Evolutionary conservation across 768 basidiomycete genomes (phyloP), one percentile per base, ranked within the genome.

Genomic region (Cystofilobasidium capitatum): DNA sequence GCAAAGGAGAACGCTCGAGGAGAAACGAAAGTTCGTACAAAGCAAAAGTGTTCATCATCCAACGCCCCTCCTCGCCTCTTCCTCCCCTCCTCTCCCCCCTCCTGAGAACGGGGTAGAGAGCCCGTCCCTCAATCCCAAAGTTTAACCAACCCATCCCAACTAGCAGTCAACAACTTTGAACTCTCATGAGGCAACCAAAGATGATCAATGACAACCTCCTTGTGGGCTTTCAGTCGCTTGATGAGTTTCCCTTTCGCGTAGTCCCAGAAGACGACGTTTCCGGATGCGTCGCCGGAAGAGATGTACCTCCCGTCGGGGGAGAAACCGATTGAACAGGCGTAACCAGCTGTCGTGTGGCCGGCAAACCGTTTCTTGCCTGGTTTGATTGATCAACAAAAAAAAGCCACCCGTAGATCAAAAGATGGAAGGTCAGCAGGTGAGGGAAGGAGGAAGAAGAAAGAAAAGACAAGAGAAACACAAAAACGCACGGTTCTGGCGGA

Each of bases 221-320:
- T 85, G 77, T 98, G 96, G 3, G 90, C 91, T 71, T 85, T 85
- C 64, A 98, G 78, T 44, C 90, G 81, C 64, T 88, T 91, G 79
- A 93, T 90, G 77, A 98, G 92, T 70, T 90, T 85, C 1, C 92
- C 89, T n/a, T 87, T 93, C 79, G 96, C 98, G 89, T 91, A 99
- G 77, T 98, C 96, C 96, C 96, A 99, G 78, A 97, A 94, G 3
- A 97, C 88, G 49, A 99, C 82, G 76, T 96, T 92, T 12, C 96
- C 96, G 72, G 87, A 86, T 13, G 89, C 89, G 73, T 97, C 94
- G 35, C 96, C 96, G 67, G 91, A 93, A 74, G 90, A 93, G 73
- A 99, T 88, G 88, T 91, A 98, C 77, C 91, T 91, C 2, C 96
- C 96, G 76, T 99, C 96, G 1, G 96, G 92, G 22, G 93, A 96